These are phyloP conservation scores for Rhizophora mangle DNA, from an alignment of 345 rosid species.

Conservation along the genomic window DNA sequence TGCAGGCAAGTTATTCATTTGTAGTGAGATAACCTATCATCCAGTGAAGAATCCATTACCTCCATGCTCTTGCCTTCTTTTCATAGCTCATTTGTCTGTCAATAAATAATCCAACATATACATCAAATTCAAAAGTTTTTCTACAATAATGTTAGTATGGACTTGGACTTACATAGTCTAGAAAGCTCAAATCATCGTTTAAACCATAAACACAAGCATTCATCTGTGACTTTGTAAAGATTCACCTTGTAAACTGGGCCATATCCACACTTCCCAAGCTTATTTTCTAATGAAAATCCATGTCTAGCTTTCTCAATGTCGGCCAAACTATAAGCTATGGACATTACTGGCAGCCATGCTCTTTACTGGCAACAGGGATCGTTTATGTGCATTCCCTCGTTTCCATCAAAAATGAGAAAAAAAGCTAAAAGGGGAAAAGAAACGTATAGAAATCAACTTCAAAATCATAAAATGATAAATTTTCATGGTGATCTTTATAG, in stretches of 20 bases:
- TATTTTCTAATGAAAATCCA: slow-evolving; percentile 30
- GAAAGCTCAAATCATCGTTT: slow-evolving; percentile 11
- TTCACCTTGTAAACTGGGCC: slow-evolving; percentile 41
- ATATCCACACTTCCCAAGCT: slow-evolving; percentile 45
- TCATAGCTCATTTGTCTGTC: slow-evolving; percentile 35
- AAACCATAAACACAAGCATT: slow-evolving; percentile 23
- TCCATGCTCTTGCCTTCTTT: slow-evolving; percentile 18
- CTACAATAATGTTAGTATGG: neutral
- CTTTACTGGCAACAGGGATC: no score
- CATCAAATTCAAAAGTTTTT: neutral
- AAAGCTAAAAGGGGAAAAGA: no score
- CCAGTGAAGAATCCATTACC: slow-evolving; percentile 25
- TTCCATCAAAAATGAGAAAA: no score
- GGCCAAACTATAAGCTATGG: slow-evolving; percentile 20
- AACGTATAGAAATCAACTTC: no score
- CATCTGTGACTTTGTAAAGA: slow-evolving; percentile 24
- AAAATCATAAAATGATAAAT: no score
- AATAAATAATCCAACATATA: neutral
- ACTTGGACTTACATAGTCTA: slow-evolving; percentile 30
- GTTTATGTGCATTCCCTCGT: no score
- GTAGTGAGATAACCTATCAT: slow-evolving; percentile 20
- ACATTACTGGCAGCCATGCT: slow-evolving; percentile 1
- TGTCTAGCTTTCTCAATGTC: slow-evolving; percentile 32
- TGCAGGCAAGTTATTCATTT: slow-evolving; percentile 32
- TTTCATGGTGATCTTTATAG: no score